Conservation (phyloP, 116 monocot species). For the Dioscorea cayenensis region DNA sequence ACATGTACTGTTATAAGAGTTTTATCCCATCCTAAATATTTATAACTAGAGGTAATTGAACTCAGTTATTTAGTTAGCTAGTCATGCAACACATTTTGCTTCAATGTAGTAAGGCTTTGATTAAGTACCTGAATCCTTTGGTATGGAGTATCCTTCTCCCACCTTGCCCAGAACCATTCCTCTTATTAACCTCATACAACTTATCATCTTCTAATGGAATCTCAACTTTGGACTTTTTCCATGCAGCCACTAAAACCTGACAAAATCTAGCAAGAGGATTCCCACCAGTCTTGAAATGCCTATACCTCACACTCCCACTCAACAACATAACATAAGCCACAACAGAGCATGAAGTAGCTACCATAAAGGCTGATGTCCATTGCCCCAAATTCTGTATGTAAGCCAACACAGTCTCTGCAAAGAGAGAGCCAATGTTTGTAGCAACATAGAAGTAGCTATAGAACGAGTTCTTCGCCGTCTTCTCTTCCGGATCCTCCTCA, state of each 20-base stretch:
- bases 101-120: too few relatives aligned
- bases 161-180: not conserved
- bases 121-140: not conserved
- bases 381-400: constrained; percentile 19
- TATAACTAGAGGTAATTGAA: too few relatives aligned
- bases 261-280: constrained; percentile 18
- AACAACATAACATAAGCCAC: constrained; percentile 15
- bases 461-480: constrained; percentile 12
- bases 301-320: constrained; percentile 8
- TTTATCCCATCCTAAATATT: not conserved
- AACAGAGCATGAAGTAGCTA: constrained; percentile 6
- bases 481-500: constrained; percentile 10
- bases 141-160: not conserved
- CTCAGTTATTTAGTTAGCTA: too few relatives aligned
- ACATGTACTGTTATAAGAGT: not conserved
- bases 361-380: constrained; percentile 22
- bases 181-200: constrained; percentile 10
- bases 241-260: constrained; percentile 26
- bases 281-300: constrained; percentile 7
- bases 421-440: constrained; percentile 2
- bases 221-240: constrained; percentile 3
- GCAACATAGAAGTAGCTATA: constrained; percentile 34
- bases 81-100: too few relatives aligned
- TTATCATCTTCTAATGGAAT: constrained; percentile 1
- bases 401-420: not conserved